These are phyloP conservation scores for Penicillium subrubescens DNA, from an alignment of 495 filamentous ascomycete species.

Conservation along the genomic window DNA sequence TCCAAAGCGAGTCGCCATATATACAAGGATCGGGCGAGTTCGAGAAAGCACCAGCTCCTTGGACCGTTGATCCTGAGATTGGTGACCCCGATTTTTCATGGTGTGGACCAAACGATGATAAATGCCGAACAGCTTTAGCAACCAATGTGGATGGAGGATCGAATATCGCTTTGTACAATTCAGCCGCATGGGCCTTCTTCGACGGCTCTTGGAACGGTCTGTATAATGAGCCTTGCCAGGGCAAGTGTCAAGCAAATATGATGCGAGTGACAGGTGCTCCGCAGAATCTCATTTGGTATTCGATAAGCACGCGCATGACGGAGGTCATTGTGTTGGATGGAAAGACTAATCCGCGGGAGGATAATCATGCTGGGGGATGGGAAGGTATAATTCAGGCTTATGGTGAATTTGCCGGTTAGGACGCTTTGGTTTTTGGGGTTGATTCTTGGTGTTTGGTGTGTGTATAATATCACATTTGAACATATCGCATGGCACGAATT, in stretches of 20 bases:
- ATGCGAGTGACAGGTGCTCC: constrained; percentile 37
- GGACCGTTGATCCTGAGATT: constrained; percentile 35
- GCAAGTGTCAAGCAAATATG: constrained; percentile 48
- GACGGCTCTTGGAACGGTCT: constrained; percentile 41
- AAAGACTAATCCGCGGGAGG: constrained; percentile 34
- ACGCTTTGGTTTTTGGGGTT: background rate
- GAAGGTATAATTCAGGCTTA: constrained; percentile 56
- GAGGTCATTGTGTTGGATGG: constrained; percentile 45
- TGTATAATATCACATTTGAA: constrained; percentile 12
- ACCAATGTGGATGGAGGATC: constrained; percentile 43
- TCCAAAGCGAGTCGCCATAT: constrained; percentile 50
- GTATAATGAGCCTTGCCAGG: constrained; percentile 36
- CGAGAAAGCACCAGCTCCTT: constrained; percentile 44
- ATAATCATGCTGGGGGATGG: constrained; percentile 55
- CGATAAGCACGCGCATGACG: constrained; percentile 41
- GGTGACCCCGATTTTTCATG: constrained; percentile 49
- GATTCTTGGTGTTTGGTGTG: constrained; percentile 12
- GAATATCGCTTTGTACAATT: constrained; percentile 56
- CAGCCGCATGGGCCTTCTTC: constrained; percentile 56
- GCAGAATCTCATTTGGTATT: constrained; percentile 44
- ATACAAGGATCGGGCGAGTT: constrained; percentile 44
- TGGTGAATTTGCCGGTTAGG: constrained; percentile 26
- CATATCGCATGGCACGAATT: constrained; percentile 11
- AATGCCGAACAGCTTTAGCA: constrained; percentile 46
- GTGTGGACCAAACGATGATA: constrained; percentile 33